Evolutionary conservation across 2,329 filamentous ascomycete species (phyloP).

Genomic region (Dactylellina leptospora): DNA sequence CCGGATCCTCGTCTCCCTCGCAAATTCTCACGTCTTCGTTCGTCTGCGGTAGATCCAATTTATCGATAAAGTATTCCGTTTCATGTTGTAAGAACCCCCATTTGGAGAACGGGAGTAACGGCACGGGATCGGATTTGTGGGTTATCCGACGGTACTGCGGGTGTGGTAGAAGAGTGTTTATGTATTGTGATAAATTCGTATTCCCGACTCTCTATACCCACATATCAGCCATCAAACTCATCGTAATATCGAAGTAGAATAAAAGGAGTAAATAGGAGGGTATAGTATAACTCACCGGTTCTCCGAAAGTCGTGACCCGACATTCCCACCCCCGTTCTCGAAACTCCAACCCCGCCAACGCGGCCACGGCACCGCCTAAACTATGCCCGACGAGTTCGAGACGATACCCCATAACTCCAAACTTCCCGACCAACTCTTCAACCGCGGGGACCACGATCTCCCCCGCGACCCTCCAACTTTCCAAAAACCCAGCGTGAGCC

Average conservation of each 20-base stretch:
- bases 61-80: conserved; percentile 86
- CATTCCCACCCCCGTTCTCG: conserved; percentile 78
- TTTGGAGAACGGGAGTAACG: conserved; percentile 81
- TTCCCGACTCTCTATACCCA: conserved; percentile 69
- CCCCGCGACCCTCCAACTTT: conserved; percentile 81
- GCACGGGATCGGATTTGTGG: conserved; percentile 86
- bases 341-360: conserved; percentile 84
- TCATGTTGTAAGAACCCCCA: conserved; percentile 88
- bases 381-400: conserved; percentile 88
- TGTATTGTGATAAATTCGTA: conserved; percentile 65
- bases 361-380: conserved; percentile 89
- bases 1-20: conserved; percentile 74
- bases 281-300: conserved; percentile 66
- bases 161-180: conserved; percentile 61
- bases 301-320: conserved; percentile 87
- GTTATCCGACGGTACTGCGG: conserved; percentile 77
- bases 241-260: conserved; percentile 50
- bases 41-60: conserved; percentile 73
- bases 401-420: conserved; percentile 69
- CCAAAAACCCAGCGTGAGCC: conserved; percentile 88
- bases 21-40: conserved; percentile 71
- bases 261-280: conserved; percentile 59
- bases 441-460: conserved; percentile 74
- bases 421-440: conserved; percentile 65
- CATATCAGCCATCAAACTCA: conserved; percentile 54